phyloP scores from a whole-genome alignment of 2,329 filamentous ascomycete genomes.

The Fusarium sp. region DNA sequence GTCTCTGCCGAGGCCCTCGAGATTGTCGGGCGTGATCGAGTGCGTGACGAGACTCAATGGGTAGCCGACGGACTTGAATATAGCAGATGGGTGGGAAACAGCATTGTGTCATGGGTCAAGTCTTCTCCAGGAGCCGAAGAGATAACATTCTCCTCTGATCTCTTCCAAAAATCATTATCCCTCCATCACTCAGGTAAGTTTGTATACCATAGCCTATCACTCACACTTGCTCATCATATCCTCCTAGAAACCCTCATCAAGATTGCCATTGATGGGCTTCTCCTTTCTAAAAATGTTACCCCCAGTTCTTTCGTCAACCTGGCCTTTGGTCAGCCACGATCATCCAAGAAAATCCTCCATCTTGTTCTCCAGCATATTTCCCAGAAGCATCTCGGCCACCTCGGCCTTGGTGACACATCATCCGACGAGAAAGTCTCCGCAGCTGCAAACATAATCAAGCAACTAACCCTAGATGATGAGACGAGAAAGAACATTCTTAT shows the following conservation, averaged over 20 bases:
- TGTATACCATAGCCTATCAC: not conserved
- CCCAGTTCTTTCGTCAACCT: conserved; percentile 43
- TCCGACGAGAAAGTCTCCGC: conserved; percentile 61
- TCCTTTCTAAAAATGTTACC: conserved; percentile 45
- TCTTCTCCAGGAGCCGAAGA: conserved; percentile 48
- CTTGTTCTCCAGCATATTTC: conserved; percentile 55
- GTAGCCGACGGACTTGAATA: conserved; percentile 72
- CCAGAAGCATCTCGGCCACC: conserved; percentile 53
- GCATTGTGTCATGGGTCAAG: conserved; percentile 62
- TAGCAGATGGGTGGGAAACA: conserved; percentile 76
- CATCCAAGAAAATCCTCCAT: conserved; percentile 41
- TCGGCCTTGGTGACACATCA: conserved; percentile 46
- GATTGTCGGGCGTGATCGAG: conserved; percentile 52
- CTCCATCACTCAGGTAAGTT: conserved; percentile 77
- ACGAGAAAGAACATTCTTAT: conserved; percentile 65
- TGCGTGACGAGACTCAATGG: conserved; percentile 59
- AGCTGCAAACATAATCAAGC: conserved; percentile 66
- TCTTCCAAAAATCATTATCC: conserved; percentile 70
- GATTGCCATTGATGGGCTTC: conserved; percentile 48
- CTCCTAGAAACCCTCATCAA: conserved; percentile 56
- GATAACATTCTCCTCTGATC: conserved; percentile 55
- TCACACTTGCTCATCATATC: not conserved
- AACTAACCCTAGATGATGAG: conserved; percentile 59
- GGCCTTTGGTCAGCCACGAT: conserved; percentile 43
- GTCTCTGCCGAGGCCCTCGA: conserved; percentile 66